Base-by-base conservation (phyloP, 768 basidiomycete species). In the Hydnomerulius pinastri region DNA sequence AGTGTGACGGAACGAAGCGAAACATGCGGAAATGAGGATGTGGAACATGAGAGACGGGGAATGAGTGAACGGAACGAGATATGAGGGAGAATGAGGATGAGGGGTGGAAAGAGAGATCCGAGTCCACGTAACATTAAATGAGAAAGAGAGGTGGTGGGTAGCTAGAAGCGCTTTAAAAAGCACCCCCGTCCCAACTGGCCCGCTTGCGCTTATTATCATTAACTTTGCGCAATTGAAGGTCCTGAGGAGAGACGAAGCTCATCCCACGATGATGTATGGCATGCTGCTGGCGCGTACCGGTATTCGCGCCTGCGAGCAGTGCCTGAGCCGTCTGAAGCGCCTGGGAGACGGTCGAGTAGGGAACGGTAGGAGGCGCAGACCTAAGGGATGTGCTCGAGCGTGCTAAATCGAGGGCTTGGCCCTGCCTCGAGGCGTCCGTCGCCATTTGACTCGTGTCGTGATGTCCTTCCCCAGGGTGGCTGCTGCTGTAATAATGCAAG, bases 401-500 rank as follows among this genome's bases (percentile, higher is more conserved):
- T 28, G 77, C 80, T 43, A 81, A 64, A 57, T 81, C 80, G 15
- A 81, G 71, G 18, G 79, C 79, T 51, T 74, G 73, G 23, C 78
- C 77, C 41, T 75, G 75, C 46, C 78, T 68, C 41, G 65, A 63
- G 46, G 57, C 27, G 32, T 65, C 63, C 9, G 58, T 54, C 37
- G 58, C 56, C 35, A 63, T 64, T 12, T 58, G 48, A 36, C 42
- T 38, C 53, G 43, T 44, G 39, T 68, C 65, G 5, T 62, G 67
- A 27, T 60, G 58, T n/a, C 64, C 62, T 10, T 68, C 66, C 46
- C 42, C 48, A n/a, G 60, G 46, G 59, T 60, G 55, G 20, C 56
- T 61, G 43, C 67, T 56, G 18, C 72, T 73, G 51, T 83, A 84
- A 62, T 87, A 87, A 61, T 90, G 87, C 65, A 90, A 63, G 62